Base-by-base conservation (phyloP, 2,329 filamentous ascomycete species). In the Magnaporthiopsis incrustans region DNA sequence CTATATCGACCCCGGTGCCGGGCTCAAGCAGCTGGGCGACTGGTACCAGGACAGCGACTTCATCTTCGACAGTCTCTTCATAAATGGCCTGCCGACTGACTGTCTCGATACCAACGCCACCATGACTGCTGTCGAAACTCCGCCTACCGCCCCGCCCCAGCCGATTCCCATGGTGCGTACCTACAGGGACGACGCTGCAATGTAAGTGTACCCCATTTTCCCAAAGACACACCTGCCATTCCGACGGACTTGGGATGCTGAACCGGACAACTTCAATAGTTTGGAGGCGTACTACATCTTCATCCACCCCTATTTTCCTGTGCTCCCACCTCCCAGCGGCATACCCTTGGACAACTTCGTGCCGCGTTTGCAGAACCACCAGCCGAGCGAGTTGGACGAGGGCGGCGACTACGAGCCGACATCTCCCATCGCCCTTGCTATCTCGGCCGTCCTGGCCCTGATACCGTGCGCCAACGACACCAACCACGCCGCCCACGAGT, bases 251-350 rank as follows among this genome's bases (percentile, higher is more conserved):
- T 4, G n/a, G 11, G 26, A 57, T 59, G 11, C 22, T 26, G 1
- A 27, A 27, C 22, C 27, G 67, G 63, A 27, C 5, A 15, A 15
- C 25, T 25, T 10, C 22, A 2, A 58, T 25, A 73, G 70, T 60
- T 71, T 82, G 26, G 77, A 81, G 65, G 81, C 79, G 4, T 83
- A 83, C 68, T 83, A 83, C 66, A 75, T 79, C 64, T 83, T 78
- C 74, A 79, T 82, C 64, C 81, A 83, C 65, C 76, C 79, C 0
- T 82, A 76, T 65, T 78, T 82, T 25, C 80, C 81, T 4, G 79
- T 82, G 50, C 69, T 83, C 2, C 81, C 80, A 15, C 73, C 80
- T 2, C 79, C 80, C 7, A 71, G 71, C 26, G 66, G 66, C 33
- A 66, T 69, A 33, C 71, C 76, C 15, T 50, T 72, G 38, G 77